Evolutionary conservation across 257 asterid species (phyloP), one percentile per base, ranked within the genome.

Genomic region (Capsicum pubescens): DNA sequence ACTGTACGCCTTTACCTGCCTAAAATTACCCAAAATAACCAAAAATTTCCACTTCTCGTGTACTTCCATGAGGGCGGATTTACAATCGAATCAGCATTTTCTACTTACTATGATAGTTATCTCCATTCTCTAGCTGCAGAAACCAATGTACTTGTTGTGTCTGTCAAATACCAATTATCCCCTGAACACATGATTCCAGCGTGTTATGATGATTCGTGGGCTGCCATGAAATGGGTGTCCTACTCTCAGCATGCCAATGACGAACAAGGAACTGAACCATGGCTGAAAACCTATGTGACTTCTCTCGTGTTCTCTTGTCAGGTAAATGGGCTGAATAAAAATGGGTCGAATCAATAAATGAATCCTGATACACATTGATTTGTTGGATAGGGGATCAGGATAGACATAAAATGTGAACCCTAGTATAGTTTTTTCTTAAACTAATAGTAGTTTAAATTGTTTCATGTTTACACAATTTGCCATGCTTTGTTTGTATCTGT

Each of bases 21-120:
- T 42, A 83, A 77, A 35, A 56, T 87, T 59, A 3, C 88, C 84
- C 26, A 17, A 0, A 21, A 84, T 4, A 87, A 54, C 32, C 83
- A 68, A 10, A 93, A 89, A 50, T 92, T 90, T 10, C 97, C 97
- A 19, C 87, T 95, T 64, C 63, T 94, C 68, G 63, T 94, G 82
- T 93, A 94, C 92, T 14, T 86, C 89, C 99, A 95, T 90, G 99
- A 98, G 50, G 99, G 98, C 57, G 99, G 72, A 5, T 94, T 92
- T 86, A 56, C 79, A 0, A 68, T 90, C 50, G 89, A 89, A 77
- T 93, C 98, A 0, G 92, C 97, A 1, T 91, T 93, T 89, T 91
- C 97, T 10, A 61, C 93, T 0, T 0, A 7, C 1, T 94, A 94
- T 84, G 94, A 89, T 84, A 69, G 17, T 86, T 89, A 92, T 83